Evolutionary conservation across 192 early-diverging fungal genomes (phyloP), one percentile per base, ranked within the genome.

Genomic region (Physocladia obscura): DNA sequence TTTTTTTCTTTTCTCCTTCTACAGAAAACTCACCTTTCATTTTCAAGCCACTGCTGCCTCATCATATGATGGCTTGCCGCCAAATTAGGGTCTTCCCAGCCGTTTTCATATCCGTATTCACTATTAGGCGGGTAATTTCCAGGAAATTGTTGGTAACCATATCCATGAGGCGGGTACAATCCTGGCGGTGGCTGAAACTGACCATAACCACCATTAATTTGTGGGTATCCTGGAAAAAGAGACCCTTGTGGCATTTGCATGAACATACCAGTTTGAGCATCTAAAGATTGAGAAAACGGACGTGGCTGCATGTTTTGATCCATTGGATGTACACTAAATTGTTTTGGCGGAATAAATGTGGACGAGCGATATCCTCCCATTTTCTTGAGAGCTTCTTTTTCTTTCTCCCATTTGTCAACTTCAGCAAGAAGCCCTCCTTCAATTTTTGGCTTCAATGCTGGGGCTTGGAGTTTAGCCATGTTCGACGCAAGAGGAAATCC

Each of bases 391-490:
- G 49, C 58, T 32, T 76, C 74, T 22, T 55, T 51, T 31, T 76
- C 74, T 36, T 74, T 71, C 19, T 71, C 73, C 60, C 74, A 61
- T 35, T 69, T 61, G 39, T 76, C 74, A 27, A 76, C 69, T 76
- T 76, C 74, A 8, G 64, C 74, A 15, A 76, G 35, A 31, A 76
- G 38, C 2, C 74, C 74, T 39, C 70, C 74, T 49, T 76, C 74
- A 51, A 76, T 65, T 49, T 76, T 76, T 49, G 74, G 74, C 38
- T 76, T 76, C 4, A 48, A 40, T 11, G 57, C 50, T 32, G 58
- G 69, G 13, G 17, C 31, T 0, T 38, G 37, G 4, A 44, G 4
- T 62, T 62, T 62, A 11, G 29, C 30, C n/a, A 35, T 15, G 26
- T 62, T 62, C 4, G 59, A 35, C 8, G 38, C 59, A 17, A 62